Conservation (phyloP, 2,329 filamentous ascomycete genomes). For the Pseudonectria buxi region DNA sequence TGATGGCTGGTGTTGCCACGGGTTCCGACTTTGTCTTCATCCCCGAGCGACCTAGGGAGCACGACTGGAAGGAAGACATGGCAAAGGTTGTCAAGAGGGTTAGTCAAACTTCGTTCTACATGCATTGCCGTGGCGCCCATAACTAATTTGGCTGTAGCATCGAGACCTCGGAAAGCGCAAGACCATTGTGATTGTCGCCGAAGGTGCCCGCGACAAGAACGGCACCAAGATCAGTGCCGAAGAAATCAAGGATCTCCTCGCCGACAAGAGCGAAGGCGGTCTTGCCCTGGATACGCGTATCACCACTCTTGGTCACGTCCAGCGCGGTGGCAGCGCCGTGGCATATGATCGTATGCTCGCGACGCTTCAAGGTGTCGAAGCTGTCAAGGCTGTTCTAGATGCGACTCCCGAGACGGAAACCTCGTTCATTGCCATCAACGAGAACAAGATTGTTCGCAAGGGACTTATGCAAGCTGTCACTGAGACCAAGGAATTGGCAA, state of each 20-base stretch:
- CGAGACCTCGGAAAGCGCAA: slow-evolving; percentile 85
- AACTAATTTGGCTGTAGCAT: slow-evolving; percentile 51
- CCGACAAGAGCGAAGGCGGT: slow-evolving; percentile 55
- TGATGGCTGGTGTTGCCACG: slow-evolving; percentile 92
- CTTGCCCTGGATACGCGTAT: slow-evolving; percentile 86
- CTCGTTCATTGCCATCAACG: slow-evolving; percentile 90
- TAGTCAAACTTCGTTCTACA: slow-evolving; percentile 15
- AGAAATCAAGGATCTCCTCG: slow-evolving; percentile 84
- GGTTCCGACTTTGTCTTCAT: slow-evolving; percentile 97
- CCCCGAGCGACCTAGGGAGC: slow-evolving; percentile 81
- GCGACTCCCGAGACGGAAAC: slow-evolving; percentile 84
- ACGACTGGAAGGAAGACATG: slow-evolving; percentile 89
- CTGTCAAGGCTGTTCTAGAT: slow-evolving; percentile 84
- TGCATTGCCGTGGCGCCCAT: background rate
- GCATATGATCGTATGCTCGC: slow-evolving; percentile 92
- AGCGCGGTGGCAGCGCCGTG: slow-evolving; percentile 85
- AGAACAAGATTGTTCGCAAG: slow-evolving; percentile 94
- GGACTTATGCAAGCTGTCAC: slow-evolving; percentile 83
- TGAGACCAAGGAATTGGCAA: slow-evolving; percentile 76
- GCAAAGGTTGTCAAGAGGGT: slow-evolving; percentile 67
- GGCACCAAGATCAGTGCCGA: slow-evolving; percentile 76
- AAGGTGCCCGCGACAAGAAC: slow-evolving; percentile 81
- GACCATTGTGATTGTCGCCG: slow-evolving; percentile 96
- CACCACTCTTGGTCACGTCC: slow-evolving; percentile 94
- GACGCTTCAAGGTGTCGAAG: slow-evolving; percentile 89